These are phyloP conservation scores for Aspergillus hortae DNA, from an alignment of 2,329 filamentous ascomycete genomes.

Conservation along the genomic window DNA sequence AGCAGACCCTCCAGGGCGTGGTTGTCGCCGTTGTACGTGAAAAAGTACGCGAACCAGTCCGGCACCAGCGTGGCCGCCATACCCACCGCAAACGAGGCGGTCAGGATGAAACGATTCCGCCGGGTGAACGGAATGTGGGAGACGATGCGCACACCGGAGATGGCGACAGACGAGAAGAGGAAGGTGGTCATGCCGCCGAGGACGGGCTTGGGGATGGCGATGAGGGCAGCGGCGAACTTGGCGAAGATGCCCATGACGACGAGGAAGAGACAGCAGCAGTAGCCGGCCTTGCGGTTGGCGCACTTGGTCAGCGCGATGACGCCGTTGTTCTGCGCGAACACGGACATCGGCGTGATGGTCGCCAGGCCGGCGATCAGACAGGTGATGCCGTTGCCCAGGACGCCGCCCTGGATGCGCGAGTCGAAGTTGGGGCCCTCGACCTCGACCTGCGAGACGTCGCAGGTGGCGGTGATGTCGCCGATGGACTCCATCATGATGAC, in stretches of 20 bases:
- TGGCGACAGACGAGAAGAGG: slow-evolving; percentile 63
- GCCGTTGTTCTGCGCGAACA: slow-evolving; percentile 67
- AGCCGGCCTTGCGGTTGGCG: slow-evolving; percentile 65
- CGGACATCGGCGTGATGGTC: slow-evolving; percentile 66
- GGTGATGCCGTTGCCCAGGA: slow-evolving; percentile 65
- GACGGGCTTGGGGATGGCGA: slow-evolving; percentile 57
- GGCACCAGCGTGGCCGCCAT: slow-evolving; percentile 52
- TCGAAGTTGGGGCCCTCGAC: slow-evolving; percentile 64
- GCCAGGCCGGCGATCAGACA: slow-evolving; percentile 60
- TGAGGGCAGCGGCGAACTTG: slow-evolving; percentile 66
- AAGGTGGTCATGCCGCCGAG: slow-evolving; percentile 57
- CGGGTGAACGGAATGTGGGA: slow-evolving; percentile 60
- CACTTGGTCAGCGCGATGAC: slow-evolving; percentile 66
- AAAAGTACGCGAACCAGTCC: slow-evolving; percentile 47
- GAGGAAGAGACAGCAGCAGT: slow-evolving; percentile 63
- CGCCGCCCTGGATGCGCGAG: slow-evolving; percentile 65
- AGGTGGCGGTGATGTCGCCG: slow-evolving; percentile 65
- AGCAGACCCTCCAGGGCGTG: slow-evolving; percentile 62
- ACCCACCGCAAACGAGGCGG: slow-evolving; percentile 58
- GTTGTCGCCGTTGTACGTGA: slow-evolving; percentile 52
- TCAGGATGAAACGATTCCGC: slow-evolving; percentile 64
- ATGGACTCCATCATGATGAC: slow-evolving; percentile 67
- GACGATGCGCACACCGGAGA: slow-evolving; percentile 65
- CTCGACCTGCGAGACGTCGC: slow-evolving; percentile 61
- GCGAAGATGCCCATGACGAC: slow-evolving; percentile 67